Evolutionary conservation across 177 flowering plant genomes (phyloP).

Genomic region (Tripterygium wilfordii): DNA sequence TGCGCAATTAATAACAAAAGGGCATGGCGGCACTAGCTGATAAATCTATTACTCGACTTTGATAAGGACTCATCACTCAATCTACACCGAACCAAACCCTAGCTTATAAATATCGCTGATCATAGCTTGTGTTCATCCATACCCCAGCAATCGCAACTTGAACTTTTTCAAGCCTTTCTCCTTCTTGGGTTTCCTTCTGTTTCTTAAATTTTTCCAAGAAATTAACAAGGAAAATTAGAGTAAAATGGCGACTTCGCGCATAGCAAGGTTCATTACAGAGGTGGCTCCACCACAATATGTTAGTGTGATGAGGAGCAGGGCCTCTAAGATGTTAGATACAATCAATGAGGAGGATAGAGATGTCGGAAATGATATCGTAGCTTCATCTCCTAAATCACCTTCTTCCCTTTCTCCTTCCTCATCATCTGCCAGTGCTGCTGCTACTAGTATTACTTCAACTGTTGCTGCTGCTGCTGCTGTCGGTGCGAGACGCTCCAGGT

Average conservation of each 20-base stretch:
- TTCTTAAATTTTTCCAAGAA: neutral
- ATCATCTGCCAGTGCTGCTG: slow-evolving; percentile 3
- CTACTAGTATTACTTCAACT: neutral
- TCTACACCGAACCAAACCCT: slow-evolving; percentile 5
- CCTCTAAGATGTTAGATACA: slow-evolving; percentile 42
- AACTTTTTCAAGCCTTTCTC: neutral
- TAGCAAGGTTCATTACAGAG: slow-evolving; percentile 40
- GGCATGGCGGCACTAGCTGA: too few species aligned
- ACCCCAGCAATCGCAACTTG: neutral
- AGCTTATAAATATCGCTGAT: slow-evolving; percentile 13
- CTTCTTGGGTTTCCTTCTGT: neutral
- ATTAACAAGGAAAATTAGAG: neutral
- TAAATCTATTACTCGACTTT: neutral
- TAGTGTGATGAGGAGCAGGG: slow-evolving; percentile 37
- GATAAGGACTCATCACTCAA: slow-evolving; percentile 9
- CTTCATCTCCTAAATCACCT: neutral
- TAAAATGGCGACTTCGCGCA: slow-evolving; percentile 45
- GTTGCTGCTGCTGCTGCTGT: slow-evolving; percentile 1
- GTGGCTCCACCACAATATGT: slow-evolving; percentile 55
- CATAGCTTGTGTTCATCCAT: slow-evolving; percentile 5
- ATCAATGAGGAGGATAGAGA: slow-evolving; percentile 52
- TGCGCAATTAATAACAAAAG: slow-evolving; percentile 12
- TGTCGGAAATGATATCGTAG: neutral
- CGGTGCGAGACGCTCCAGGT: slow-evolving; percentile 3
- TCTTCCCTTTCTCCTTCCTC: neutral